Conservation (phyloP, 345 rosid genomes). For the Melastoma malabathricum region DNA sequence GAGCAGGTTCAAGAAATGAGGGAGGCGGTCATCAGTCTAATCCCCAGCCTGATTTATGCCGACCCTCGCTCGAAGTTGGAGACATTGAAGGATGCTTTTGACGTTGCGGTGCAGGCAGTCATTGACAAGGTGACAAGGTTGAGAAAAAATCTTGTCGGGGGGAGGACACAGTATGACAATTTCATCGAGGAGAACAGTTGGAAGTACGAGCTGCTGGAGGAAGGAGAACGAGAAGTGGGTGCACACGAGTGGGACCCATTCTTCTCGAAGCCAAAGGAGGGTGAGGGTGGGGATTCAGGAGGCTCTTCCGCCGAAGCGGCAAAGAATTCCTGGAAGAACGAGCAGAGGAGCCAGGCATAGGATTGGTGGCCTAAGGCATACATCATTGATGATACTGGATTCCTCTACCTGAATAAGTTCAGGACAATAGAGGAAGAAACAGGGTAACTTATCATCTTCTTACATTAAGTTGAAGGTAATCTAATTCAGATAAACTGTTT, state of each 20-base stretch:
- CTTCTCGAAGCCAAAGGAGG: conserved; percentile 17
- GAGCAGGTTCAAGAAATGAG: conserved; percentile 37
- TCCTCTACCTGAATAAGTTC: conserved; percentile 2
- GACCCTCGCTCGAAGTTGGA: conserved; percentile 36
- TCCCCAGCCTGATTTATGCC: conserved; percentile 32
- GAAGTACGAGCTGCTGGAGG: conserved; percentile 14
- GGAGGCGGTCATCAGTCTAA: conserved; percentile 30
- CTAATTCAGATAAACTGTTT: too few relatives aligned
- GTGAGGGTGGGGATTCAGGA: conserved; percentile 8
- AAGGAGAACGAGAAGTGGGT: conserved; percentile 13
- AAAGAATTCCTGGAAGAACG: conserved; percentile 17
- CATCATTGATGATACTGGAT: conserved; percentile 1
- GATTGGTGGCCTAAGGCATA: not conserved
- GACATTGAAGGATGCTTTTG: conserved; percentile 32
- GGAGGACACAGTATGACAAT: conserved; percentile 14
- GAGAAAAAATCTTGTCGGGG: conserved; percentile 25
- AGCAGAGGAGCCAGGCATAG: conserved; percentile 11
- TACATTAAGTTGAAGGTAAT: too few relatives aligned
- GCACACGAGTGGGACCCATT: conserved; percentile 15
- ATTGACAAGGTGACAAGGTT: conserved; percentile 35
- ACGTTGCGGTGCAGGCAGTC: conserved; percentile 32
- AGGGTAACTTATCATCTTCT: too few relatives aligned
- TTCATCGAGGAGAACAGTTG: conserved; percentile 16
- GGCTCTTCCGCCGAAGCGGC: conserved; percentile 15
- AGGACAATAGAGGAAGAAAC: conserved; percentile 2